Evolutionary conservation across 2,329 filamentous ascomycete species (phyloP), one percentile per base, ranked within the genome.

Genomic region (Apiospora koreana): DNA sequence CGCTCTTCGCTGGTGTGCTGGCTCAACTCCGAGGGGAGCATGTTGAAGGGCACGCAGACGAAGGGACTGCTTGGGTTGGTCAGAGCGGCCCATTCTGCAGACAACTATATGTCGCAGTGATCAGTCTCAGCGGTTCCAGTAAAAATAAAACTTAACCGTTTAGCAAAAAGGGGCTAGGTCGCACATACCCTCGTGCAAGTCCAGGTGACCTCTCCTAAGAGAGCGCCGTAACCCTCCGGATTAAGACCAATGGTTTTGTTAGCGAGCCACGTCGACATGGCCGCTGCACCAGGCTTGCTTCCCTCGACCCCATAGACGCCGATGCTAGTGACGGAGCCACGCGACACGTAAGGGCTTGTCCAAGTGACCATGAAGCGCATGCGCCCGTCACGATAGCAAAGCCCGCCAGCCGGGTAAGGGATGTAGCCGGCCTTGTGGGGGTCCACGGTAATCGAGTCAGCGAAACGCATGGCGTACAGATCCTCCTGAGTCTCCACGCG

Each of bases 401-500:
- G 70, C 1, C 80, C 80, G 4, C 84, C 83, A 0, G 83, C 83
- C 0, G 84, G 84, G 69, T 86, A 86, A 0, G 81, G 82, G 35
- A 85, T 82, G 54, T 86, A 85, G 0, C 83, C 84, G 2, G 82
- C 79, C 69, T 86, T 86, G 71, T 86, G 83, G 0, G 84, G 84
- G 69, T 86, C 84, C 8, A 86, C 81, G 0, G 84, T 86, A 42
- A 85, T 81, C 0, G 81, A 84, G 73, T 86, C 83, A 1, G 81
- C 81, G 14, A 80, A 73, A 21, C 78, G 76, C 70, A 85, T 73
- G 1, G 80, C 81, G 45, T 77, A 79, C 1, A 86, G 77, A 23
- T 85, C 80, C 43, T 81, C 75, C 31, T 81, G 79, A 0, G 81
- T 84, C 48, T 82, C 76, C 3, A 75, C 73, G 23, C 77, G 76